Evolutionary conservation across 2,329 filamentous ascomycete species (phyloP).

Genomic region (Cyphellophora europaea): DNA sequence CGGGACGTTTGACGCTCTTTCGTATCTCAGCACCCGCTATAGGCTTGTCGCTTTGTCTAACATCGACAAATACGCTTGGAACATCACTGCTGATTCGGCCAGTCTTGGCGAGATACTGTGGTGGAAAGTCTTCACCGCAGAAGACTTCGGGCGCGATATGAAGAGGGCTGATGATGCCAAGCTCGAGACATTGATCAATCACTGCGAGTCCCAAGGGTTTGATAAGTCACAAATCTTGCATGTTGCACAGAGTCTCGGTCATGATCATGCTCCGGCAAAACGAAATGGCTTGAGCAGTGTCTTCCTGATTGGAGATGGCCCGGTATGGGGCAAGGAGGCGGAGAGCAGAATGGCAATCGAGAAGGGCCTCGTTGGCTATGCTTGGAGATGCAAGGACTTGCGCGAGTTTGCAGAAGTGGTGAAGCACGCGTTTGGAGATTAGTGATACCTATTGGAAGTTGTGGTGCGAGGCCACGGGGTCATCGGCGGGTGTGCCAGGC

Average conservation of each 20-base stretch:
- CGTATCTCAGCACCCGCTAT: slow-evolving; percentile 38
- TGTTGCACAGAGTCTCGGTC: slow-evolving; percentile 57
- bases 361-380: slow-evolving; percentile 12
- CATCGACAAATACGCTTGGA: slow-evolving; percentile 45
- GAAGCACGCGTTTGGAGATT: slow-evolving; percentile 4
- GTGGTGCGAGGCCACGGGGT: no score
- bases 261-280: slow-evolving; percentile 59
- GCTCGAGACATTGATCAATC: slow-evolving; percentile 36
- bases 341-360: slow-evolving; percentile 18
- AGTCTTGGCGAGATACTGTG: slow-evolving; percentile 50
- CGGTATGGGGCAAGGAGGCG: slow-evolving; percentile 16
- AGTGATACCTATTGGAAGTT: no score
- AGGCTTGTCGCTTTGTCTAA: slow-evolving; percentile 51
- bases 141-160: slow-evolving; percentile 56
- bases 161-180: slow-evolving; percentile 16
- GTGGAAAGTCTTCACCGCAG: slow-evolving; percentile 46
- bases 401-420: slow-evolving; percentile 10
- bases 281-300: slow-evolving; percentile 50
- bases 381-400: not conserved
- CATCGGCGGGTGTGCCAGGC: no score
- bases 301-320: slow-evolving; percentile 36
- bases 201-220: slow-evolving; percentile 45
- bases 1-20: slow-evolving; percentile 46
- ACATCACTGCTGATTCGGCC: slow-evolving; percentile 30
- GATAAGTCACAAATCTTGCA: slow-evolving; percentile 52